Conservation (phyloP, 768 basidiomycete species). For the Clitopilus passeckerianus region DNA sequence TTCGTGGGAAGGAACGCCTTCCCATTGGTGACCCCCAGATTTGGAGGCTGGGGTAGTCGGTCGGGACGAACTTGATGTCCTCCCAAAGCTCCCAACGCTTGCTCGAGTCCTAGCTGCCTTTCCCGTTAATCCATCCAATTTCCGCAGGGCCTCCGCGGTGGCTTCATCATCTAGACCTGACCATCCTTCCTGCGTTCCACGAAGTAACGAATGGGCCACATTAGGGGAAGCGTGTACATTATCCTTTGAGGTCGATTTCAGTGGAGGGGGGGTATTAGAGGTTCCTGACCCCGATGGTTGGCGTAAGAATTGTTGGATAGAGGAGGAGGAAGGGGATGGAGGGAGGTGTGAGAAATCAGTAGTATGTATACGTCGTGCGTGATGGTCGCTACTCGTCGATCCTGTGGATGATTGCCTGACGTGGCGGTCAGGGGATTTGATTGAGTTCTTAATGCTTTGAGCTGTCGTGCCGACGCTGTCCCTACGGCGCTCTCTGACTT, state of each 20-base stretch:
- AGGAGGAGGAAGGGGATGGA: conserved; percentile 87
- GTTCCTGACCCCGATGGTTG: conserved; percentile 41
- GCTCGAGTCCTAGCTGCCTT: conserved; percentile 74
- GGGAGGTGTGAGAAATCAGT: conserved; percentile 88
- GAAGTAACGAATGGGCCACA: conserved; percentile 80
- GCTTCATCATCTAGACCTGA: conserved; percentile 83
- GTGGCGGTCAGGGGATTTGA: conserved; percentile 41
- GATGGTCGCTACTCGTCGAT: conserved; percentile 48
- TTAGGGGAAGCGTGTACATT: conserved; percentile 45
- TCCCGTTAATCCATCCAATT: conserved; percentile 83
- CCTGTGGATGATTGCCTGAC: conserved; percentile 64
- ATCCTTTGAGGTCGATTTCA: conserved; percentile 37
- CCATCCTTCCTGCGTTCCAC: conserved; percentile 90
- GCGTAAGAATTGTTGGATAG: conserved; percentile 78
- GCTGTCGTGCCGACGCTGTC: conserved; percentile 47
- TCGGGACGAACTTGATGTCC: conserved; percentile 59
- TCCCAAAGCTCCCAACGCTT: conserved; percentile 70
- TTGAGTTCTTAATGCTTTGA: conserved; percentile 26
- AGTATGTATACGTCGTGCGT: conserved; percentile 58
- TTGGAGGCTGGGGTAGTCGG: conserved; percentile 72
- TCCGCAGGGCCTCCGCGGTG: conserved; percentile 87
- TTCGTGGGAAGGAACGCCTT: conserved; percentile 50
- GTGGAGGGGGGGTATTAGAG: conserved; percentile 31
- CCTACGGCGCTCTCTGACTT: conserved; percentile 49
- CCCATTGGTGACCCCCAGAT: conserved; percentile 61